Evolutionary conservation across 805 yeast genomes (phyloP).

Genomic region (Wickerhamomyces rabaulensis): DNA sequence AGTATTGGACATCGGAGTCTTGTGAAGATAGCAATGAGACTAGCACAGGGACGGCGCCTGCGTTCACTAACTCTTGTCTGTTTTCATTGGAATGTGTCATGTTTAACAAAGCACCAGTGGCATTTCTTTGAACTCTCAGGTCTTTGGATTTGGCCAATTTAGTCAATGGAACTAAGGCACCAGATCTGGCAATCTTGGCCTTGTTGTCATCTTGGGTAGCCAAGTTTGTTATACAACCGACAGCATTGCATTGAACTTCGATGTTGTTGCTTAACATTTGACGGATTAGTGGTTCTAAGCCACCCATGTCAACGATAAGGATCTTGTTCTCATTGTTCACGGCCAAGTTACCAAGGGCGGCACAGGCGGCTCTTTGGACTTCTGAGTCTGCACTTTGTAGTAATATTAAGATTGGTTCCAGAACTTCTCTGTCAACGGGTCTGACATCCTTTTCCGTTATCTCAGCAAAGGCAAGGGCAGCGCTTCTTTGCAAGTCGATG

Average conservation of each 20-base stretch:
- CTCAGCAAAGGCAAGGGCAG: constrained; percentile 97
- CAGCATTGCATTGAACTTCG: constrained; percentile 98
- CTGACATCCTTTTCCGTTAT: constrained; percentile 95
- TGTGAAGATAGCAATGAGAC: constrained; percentile 79
- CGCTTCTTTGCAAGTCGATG: constrained; percentile 90
- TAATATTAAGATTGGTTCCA: constrained; percentile 87
- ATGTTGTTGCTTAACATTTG: constrained; percentile 97
- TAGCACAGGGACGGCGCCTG: constrained; percentile 96
- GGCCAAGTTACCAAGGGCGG: constrained; percentile 96
- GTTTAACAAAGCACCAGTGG: constrained; percentile 95
- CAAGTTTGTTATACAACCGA: constrained; percentile 95
- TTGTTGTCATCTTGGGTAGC: constrained; percentile 98
- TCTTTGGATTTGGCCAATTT: constrained; percentile 92
- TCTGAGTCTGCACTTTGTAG: constrained; percentile 86
- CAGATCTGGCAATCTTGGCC: constrained; percentile 91
- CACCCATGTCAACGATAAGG: constrained; percentile 96
- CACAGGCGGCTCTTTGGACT: constrained; percentile 98
- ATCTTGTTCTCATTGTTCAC: constrained; percentile 93
- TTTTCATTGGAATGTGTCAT: constrained; percentile 98
- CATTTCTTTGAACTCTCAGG: constrained; percentile 94
- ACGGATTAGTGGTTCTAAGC: constrained; percentile 89
- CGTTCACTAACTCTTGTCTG: constrained; percentile 92
- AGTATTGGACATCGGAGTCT: constrained; percentile 96
- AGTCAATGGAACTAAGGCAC: constrained; percentile 92
- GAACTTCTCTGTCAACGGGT: constrained; percentile 83